phyloP scores from a whole-genome alignment of 768 basidiomycete species.

The Asterophora lycoperdoides region DNA sequence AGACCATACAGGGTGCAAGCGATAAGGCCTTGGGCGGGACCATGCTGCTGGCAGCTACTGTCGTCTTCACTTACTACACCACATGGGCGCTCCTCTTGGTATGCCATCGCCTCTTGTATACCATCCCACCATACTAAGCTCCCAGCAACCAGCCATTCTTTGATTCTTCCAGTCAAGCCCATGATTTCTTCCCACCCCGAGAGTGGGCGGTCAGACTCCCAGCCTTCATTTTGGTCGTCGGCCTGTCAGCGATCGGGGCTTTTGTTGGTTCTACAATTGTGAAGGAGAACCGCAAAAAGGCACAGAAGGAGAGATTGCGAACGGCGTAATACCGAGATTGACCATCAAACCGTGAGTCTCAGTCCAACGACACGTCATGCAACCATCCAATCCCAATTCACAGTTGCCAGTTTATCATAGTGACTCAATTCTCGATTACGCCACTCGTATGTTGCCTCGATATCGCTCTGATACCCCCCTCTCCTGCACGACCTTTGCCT shows the following conservation, averaged over 20 bases:
- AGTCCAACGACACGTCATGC: too few relatives aligned
- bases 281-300: constrained; percentile 68
- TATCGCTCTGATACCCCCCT: constrained; percentile 28
- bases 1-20: constrained; percentile 56
- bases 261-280: constrained; percentile 77
- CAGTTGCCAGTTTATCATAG: background rate
- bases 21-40: constrained; percentile 77
- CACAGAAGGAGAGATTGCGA: constrained; percentile 56
- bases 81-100: constrained; percentile 88
- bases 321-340: constrained; percentile 42
- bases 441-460: constrained; percentile 14
- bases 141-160: constrained; percentile 66
- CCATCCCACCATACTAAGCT: constrained; percentile 8
- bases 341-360: too few relatives aligned
- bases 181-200: constrained; percentile 75
- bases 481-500: constrained; percentile 30
- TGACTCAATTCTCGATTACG: constrained; percentile 6
- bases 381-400: too few relatives aligned
- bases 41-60: constrained; percentile 75
- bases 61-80: constrained; percentile 88
- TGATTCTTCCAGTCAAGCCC: constrained; percentile 66
- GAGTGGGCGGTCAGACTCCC: constrained; percentile 93
- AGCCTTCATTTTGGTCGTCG: constrained; percentile 75
- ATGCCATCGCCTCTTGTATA: constrained; percentile 23
- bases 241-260: constrained; percentile 72